Base-by-base conservation (phyloP, 345 rosid genomes). In the Angophora floribunda region DNA sequence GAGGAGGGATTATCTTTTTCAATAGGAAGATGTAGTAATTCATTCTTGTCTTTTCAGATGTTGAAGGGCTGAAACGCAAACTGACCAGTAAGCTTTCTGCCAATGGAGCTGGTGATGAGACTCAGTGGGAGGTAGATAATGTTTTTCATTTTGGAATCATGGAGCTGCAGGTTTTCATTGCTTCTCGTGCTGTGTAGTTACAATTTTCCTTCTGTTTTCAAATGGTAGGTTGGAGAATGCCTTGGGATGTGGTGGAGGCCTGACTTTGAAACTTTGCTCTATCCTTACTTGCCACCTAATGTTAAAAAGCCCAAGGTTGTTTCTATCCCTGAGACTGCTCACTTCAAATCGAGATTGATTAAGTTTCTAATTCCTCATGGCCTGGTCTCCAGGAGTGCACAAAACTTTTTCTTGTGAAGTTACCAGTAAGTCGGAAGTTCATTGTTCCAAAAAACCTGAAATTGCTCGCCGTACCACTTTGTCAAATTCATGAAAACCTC, bases 161-260 rank as follows among this genome's bases (percentile, higher is more conserved):
- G 44, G 17, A 86, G 45, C 51, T n/a, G 82, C 61, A n/a, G 63
- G 51, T 84, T 75, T 21, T 89, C 14, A 51, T 86, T 86, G 16
- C 47, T 52, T 50, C 32, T 82, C 22, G 9, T 57, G 87, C 89
- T 88, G 85, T 70, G 86, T 65, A 85, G 22, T 80, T 45, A 13
- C 41, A 80, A 87, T 61, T 79, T 22, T 52, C 57, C 28, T 21
- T 90, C 21, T 59, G 16, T 70, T 79, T 36, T 78, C n/a, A 41
- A 41, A 36, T 41, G 55, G 82, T 28, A 97, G 99, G 92, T 96
- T 28, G 95, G 94, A 86, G 99, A 95, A 90, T 96, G 98, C 88
- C 93, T 96, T 85, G 99, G 98, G 11, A 94, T 91, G 94, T 96
- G 98, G 98, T 95, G 99, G 99, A 94, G 94, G 91, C 91, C 96